A percentile compares a stretch with the other conserved stretches of the same genome.
These are phyloP conservation scores for Arxiozyma telluris DNA, from an alignment of 1,139 yeast genomes.

Conservation along the genomic window DNA sequence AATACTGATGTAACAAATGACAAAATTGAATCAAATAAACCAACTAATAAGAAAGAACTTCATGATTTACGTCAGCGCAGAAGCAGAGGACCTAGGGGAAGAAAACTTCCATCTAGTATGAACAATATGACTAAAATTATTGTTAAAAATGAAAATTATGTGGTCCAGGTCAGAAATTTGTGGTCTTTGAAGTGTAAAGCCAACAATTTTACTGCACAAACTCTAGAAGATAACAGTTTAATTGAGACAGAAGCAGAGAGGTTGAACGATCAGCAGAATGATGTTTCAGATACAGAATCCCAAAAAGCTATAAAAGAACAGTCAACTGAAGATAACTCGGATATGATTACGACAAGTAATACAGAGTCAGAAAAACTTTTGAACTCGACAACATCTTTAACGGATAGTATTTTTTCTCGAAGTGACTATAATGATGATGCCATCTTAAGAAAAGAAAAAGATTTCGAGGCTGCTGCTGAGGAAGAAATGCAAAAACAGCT, in stretches of 20 bases:
- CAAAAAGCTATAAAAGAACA: neutral
- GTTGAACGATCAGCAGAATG: neutral
- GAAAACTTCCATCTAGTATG: conserved; percentile 56
- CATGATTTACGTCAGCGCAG: conserved; percentile 41
- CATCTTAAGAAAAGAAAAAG: conserved; percentile 8
- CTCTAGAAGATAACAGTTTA: neutral
- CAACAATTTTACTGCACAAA: neutral
- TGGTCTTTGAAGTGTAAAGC: conserved; percentile 17
- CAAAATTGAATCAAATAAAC: neutral
- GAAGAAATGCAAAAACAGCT: conserved; percentile 8
- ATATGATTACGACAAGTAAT: neutral
- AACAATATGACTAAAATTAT: conserved; percentile 41
- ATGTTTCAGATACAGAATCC: neutral
- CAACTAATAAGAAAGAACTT: conserved; percentile 7
- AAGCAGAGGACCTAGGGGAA: conserved; percentile 70
- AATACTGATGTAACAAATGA: conserved; percentile 8
- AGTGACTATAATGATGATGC: conserved; percentile 8
- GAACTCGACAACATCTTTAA: neutral
- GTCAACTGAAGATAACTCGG: neutral
- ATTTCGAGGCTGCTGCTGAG: conserved; percentile 11
- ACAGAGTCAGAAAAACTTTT: neutral
- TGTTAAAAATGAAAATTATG: conserved; percentile 29
- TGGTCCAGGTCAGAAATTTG: conserved; percentile 17
- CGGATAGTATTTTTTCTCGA: conserved; percentile 10
- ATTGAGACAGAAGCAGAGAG: neutral